Evolutionary conservation across 1,284 basidiomycete genomes (phyloP).

Genomic region (Apiotrichum veenhuisii): DNA sequence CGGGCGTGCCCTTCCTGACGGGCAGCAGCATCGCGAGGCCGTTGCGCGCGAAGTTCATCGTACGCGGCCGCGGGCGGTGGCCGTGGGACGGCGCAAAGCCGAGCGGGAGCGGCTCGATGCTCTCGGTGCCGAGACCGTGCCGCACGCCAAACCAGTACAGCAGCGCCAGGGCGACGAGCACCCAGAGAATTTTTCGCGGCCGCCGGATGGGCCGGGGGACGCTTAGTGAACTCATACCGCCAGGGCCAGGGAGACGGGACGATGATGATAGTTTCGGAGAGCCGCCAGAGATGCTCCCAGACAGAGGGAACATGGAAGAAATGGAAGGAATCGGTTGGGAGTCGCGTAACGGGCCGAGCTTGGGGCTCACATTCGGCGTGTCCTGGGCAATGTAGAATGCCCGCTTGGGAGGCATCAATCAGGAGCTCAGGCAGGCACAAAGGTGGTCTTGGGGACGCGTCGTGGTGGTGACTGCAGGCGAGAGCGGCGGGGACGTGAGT

Average conservation of each 20-base stretch:
- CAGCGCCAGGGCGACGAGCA: constrained; percentile 40
- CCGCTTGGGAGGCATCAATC: constrained; percentile 16
- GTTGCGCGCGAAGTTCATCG: constrained; percentile 20
- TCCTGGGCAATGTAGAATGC: constrained; percentile 23
- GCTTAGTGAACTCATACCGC: background rate
- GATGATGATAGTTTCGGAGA: no score
- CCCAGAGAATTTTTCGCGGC: constrained; percentile 47
- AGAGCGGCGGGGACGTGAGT: no score
- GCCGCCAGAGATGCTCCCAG: background rate
- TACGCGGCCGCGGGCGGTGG: constrained; percentile 24
- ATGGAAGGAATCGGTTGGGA: background rate
- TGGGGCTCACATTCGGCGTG: constrained; percentile 19
- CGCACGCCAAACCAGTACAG: constrained; percentile 50
- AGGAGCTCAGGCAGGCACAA: background rate
- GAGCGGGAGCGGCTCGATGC: constrained; percentile 32
- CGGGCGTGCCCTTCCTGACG: constrained; percentile 14
- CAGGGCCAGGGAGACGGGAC: background rate
- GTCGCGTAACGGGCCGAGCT: constrained; percentile 7
- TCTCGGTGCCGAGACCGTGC: constrained; percentile 44
- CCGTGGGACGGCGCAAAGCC: constrained; percentile 39
- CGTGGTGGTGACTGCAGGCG: no score
- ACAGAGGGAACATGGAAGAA: constrained; percentile 4
- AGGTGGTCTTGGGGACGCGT: no score
- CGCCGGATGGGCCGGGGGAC: constrained; percentile 38
- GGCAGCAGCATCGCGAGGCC: constrained; percentile 15